These are phyloP conservation scores for Paramecium sonneborni DNA, from an alignment of 73 alveolate genomes.

Conservation along the genomic window DNA sequence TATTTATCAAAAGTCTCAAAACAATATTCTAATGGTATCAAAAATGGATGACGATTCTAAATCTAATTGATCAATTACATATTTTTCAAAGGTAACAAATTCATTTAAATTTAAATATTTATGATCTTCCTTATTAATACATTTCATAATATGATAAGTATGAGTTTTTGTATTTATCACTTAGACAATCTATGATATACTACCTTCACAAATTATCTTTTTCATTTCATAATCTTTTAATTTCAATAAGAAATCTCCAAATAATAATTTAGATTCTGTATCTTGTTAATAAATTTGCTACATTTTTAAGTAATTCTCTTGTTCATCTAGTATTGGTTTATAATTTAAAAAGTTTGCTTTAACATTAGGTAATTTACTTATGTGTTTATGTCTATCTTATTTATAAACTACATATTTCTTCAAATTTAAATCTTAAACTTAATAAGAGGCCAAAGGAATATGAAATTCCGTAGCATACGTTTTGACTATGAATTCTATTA, in stretches of 20 bases:
- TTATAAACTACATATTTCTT: conserved; percentile 45
- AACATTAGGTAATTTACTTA: background rate
- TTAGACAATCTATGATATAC: background rate
- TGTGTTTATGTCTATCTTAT: background rate
- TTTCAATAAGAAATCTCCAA: background rate
- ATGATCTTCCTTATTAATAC: background rate
- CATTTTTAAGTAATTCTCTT: background rate
- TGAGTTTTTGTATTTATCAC: background rate
- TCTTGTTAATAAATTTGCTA: background rate
- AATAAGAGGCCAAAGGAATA: background rate
- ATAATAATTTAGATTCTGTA: background rate
- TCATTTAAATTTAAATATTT: background rate
- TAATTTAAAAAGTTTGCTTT: background rate
- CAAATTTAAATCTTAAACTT: conserved; percentile 12
- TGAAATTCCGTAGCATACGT: background rate
- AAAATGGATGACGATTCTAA: conserved; percentile 1
- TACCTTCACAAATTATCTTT: background rate
- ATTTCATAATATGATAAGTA: background rate
- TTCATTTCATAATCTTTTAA: background rate
- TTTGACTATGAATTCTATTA: conserved; percentile 26
- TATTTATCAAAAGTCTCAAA: background rate
- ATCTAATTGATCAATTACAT: background rate
- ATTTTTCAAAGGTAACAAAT: background rate
- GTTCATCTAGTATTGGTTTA: conserved; percentile 17
- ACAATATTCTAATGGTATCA: conserved; percentile 3